Conservation (phyloP, 2,329 filamentous ascomycete species). For the Fusarium liriodendri region DNA sequence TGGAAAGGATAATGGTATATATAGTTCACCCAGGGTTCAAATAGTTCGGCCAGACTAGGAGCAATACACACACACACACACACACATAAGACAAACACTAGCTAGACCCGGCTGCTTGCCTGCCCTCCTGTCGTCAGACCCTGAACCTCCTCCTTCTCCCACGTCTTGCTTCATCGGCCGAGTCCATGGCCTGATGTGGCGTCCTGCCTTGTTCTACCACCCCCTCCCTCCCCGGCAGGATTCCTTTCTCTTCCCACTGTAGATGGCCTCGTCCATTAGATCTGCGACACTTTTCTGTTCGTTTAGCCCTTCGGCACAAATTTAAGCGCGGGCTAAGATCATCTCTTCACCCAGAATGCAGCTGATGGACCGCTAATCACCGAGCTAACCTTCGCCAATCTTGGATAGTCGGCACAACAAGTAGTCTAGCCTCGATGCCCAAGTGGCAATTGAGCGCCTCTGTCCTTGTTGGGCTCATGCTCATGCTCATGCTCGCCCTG, state of each 20-base stretch:
- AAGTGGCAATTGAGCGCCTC: conserved; percentile 22
- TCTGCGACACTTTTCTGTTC: conserved; percentile 7
- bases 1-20: background rate
- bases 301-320: background rate
- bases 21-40: background rate
- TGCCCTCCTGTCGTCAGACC: conserved; percentile 11
- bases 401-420: conserved; percentile 14
- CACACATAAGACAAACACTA: background rate
- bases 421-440: conserved; percentile 21
- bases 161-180: conserved; percentile 14
- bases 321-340: conserved; percentile 1
- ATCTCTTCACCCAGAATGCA: conserved; percentile 3
- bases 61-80: background rate
- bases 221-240: background rate
- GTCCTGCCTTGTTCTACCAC: conserved; percentile 21
- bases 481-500: background rate
- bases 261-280: conserved; percentile 3
- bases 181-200: conserved; percentile 26
- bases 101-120: background rate
- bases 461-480: conserved; percentile 5
- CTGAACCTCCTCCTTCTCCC: background rate
- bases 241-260: background rate
- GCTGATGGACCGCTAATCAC: conserved; percentile 11
- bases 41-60: background rate
- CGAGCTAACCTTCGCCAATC: conserved; percentile 25